phyloP scores from a whole-genome alignment of 495 filamentous ascomycete species.

The Talaromyces wortmannii region DNA sequence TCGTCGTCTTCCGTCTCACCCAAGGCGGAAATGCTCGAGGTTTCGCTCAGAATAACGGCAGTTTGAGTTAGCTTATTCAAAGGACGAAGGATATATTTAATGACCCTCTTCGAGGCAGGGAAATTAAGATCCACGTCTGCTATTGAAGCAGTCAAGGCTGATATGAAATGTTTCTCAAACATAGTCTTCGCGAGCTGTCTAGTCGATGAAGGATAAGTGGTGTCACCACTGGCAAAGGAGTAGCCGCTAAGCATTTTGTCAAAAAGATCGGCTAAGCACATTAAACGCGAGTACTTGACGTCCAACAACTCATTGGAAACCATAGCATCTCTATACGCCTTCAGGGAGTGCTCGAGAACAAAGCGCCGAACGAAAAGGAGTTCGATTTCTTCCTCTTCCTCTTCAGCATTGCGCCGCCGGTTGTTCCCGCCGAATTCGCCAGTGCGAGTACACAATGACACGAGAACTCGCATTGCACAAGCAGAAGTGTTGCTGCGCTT shows the following conservation, averaged over 20 bases:
- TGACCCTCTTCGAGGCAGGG: conserved; percentile 82
- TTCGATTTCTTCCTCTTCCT: conserved; percentile 75
- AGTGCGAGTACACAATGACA: conserved; percentile 82
- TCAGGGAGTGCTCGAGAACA: conserved; percentile 85
- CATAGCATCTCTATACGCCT: conserved; percentile 86
- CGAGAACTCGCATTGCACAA: conserved; percentile 78
- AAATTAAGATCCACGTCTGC: conserved; percentile 95
- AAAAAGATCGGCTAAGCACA: conserved; percentile 85
- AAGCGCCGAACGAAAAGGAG: conserved; percentile 90
- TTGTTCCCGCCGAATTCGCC: conserved; percentile 51
- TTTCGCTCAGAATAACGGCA: conserved; percentile 76
- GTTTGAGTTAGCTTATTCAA: conserved; percentile 80
- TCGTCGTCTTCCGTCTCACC: conserved; percentile 78
- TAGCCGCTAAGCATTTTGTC: conserved; percentile 81
- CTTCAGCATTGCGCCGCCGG: conserved; percentile 32
- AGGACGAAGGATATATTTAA: conserved; percentile 92
- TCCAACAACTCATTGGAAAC: conserved; percentile 76
- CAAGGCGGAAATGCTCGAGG: conserved; percentile 60
- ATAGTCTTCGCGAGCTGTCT: conserved; percentile 85
- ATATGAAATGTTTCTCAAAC: conserved; percentile 96
- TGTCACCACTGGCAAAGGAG: conserved; percentile 47
- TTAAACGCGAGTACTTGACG: conserved; percentile 75
- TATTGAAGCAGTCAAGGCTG: conserved; percentile 80
- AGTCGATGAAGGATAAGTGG: conserved; percentile 37
- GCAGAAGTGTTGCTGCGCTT: conserved; percentile 78